Evolutionary conservation across 768 basidiomycete genomes (phyloP), one percentile per base, ranked within the genome.

Genomic region (Russula ochroleuca): DNA sequence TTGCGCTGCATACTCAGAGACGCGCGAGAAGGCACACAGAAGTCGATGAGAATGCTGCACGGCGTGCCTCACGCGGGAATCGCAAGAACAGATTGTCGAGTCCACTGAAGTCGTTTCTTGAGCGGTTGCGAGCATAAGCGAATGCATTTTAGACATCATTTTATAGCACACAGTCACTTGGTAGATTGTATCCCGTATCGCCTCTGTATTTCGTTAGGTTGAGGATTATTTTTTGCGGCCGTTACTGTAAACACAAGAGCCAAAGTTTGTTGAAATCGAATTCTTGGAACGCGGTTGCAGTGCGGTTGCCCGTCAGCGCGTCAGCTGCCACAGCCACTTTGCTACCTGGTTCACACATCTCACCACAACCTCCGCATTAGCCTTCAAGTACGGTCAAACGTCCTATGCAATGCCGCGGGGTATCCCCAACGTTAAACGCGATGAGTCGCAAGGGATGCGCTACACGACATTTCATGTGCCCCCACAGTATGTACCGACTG

Each of bases 381-480:
- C n/a, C 38, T 19, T 41, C 58, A 49, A 64, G 52, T 47, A 25
- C 14, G 48, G 14, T 51, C 48, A 59, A 38, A 40, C 57, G 14
- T 45, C 23, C 14, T 61, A 23, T 21, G 67, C n/a, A 37, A 92
- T 92, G 90, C 90, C 90, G 64, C 82, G 90, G 74, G 90, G 90
- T 63, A 83, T 92, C 52, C 90, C 91, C 35, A 90, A 90, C 70
- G 84, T 82, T 33, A 88, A 85, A 74, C 82, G 84, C 68, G 90
- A 92, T 77, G 91, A 93, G 69, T 86, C 84, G 56, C 66, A 68
- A 61, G 89, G 90, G 17, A 79, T 94, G 79, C 83, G 85, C 51
- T 92, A 87, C 74, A 92, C 92, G 5, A 78, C 82, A 15, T 94
- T 94, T 74, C 79, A 85, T 74, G 90, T 93, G 11, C 92, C 92